These are phyloP conservation scores for Aspergillus cristatus DNA, from an alignment of 495 filamentous ascomycete genomes.

Conservation along the genomic window DNA sequence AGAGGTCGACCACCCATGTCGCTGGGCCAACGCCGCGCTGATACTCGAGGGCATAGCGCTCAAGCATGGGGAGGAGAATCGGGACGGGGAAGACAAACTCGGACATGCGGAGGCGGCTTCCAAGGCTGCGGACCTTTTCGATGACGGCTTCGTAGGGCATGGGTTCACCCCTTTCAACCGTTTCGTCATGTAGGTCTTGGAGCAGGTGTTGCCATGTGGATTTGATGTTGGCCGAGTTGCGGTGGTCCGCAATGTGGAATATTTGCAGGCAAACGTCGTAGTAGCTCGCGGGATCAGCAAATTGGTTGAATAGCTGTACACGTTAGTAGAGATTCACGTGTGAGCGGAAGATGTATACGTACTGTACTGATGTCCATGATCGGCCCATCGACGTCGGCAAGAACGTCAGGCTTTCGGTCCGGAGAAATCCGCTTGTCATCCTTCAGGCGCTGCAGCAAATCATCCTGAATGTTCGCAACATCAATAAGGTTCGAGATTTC, in stretches of 20 bases:
- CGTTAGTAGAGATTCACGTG: constrained; percentile 4
- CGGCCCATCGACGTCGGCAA: constrained; percentile 59
- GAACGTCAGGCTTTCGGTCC: constrained; percentile 50
- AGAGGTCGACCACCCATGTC: constrained; percentile 74
- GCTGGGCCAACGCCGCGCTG: constrained; percentile 56
- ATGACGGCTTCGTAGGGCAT: constrained; percentile 73
- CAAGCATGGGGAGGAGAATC: constrained; percentile 60
- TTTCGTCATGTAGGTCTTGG: constrained; percentile 56
- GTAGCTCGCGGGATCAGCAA: constrained; percentile 79
- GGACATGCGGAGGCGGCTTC: constrained; percentile 65
- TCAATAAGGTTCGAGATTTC: constrained; percentile 82
- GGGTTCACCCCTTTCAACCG: constrained; percentile 39
- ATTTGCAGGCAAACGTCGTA: constrained; percentile 88
- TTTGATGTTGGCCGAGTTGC: constrained; percentile 69
- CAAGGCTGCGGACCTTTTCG: constrained; percentile 64
- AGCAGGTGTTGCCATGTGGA: constrained; percentile 80
- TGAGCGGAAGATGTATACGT: too few relatives aligned
- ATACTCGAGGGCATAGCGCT: constrained; percentile 65
- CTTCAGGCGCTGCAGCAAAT: constrained; percentile 71
- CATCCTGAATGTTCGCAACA: constrained; percentile 89
- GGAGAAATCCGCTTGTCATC: constrained; percentile 56
- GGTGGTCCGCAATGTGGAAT: constrained; percentile 79
- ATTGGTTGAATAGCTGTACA: constrained; percentile 75
- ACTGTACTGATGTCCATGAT: constrained; percentile 67
- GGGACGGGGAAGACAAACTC: constrained; percentile 69